Base-by-base conservation (phyloP, 2,329 filamentous ascomycete genomes). In the Fusarium praegraminearum region DNA sequence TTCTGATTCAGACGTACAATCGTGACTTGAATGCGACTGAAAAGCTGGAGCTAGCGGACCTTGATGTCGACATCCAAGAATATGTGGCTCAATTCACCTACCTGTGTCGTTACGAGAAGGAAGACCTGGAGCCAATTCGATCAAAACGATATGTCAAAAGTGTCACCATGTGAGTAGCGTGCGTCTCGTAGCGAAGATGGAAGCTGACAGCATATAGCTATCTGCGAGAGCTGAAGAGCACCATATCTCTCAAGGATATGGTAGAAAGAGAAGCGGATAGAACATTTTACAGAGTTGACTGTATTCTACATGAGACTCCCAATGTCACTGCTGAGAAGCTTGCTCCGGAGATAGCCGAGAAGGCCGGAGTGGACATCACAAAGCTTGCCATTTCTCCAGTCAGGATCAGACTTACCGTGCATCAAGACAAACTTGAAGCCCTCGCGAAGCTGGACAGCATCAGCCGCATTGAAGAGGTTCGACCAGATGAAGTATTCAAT, bases 201-300 rank as follows among this genome's bases (percentile, higher is more conserved):
- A n/a, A n/a, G n/a, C n/a, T n/a, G n/a, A n/a, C 35, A n/a, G 9
- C 5, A 0, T 10, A 4, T 2, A 36, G 35, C 4, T 36, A 36
- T n/a, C 35, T 36, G 16, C 18, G 35, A 3, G 16, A 36, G 35
- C 16, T 36, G 2, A 36, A 36, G 18, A 36, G 35, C 5, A 36
- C 35, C 18, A 36, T 36, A 36, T 36, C 35, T 2, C 35, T 36
- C 9, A 36, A 36, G 16, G 35, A 36, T 5, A 36, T 36, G 35
- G 35, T 36, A n/a, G 16, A 36, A 4, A 36, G 35, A n/a, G 35
- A 36, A 36, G 9, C 5, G 10, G 35, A 36, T 8, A 36, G 35
- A 36, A 11, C 9, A n/a, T 36, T 36, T 10, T 36, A 36, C n/a
- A 18, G 35, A 18, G 35, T 36, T 16, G 35, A 36, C 16, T 36